A percentile compares a stretch with the other conserved stretches of the same genome.
Conservation (phyloP, 2,329 filamentous ascomycete species). For the Fusarium staphyleae region DNA sequence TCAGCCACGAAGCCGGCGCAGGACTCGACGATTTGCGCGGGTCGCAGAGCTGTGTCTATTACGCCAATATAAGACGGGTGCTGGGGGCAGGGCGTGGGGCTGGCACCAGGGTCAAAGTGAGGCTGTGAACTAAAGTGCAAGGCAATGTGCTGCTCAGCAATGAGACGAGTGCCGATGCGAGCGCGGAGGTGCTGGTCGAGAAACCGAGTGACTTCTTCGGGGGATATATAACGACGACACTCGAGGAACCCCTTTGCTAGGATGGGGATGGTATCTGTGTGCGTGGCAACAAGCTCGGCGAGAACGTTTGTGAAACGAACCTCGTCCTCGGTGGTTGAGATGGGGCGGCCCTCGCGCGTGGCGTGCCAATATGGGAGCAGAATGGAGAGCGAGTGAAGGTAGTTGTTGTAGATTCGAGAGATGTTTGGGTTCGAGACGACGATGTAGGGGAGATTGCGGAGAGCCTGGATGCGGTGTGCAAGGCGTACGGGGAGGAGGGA, state of each 20-base stretch:
- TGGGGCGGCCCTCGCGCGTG: constrained; percentile 48
- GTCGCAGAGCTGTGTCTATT: constrained; percentile 88
- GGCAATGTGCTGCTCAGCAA: constrained; percentile 96
- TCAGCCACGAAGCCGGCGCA: constrained; percentile 93
- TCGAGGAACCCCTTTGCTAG: constrained; percentile 93
- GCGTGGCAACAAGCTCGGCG: constrained; percentile 92
- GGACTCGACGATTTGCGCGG: constrained; percentile 79
- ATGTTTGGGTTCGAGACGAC: constrained; percentile 98
- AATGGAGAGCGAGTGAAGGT: constrained; percentile 89
- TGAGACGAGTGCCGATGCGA: constrained; percentile 89
- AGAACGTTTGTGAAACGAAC: constrained; percentile 91
- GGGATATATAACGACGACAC: constrained; percentile 86
- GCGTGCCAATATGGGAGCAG: constrained; percentile 79
- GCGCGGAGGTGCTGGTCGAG: constrained; percentile 93
- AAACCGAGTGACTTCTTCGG: constrained; percentile 85
- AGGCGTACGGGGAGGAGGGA: constrained; percentile 90
- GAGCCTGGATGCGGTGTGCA: constrained; percentile 89
- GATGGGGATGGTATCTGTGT: constrained; percentile 92
- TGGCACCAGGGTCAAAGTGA: constrained; percentile 65
- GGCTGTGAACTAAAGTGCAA: constrained; percentile 77
- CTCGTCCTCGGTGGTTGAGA: constrained; percentile 79
- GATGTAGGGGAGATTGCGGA: constrained; percentile 94
- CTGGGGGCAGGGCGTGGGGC: constrained; percentile 59
- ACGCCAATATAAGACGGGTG: constrained; percentile 84
- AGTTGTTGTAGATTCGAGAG: constrained; percentile 93